Base-by-base conservation (phyloP, 805 yeast genomes). In the Candida bentonensis region DNA sequence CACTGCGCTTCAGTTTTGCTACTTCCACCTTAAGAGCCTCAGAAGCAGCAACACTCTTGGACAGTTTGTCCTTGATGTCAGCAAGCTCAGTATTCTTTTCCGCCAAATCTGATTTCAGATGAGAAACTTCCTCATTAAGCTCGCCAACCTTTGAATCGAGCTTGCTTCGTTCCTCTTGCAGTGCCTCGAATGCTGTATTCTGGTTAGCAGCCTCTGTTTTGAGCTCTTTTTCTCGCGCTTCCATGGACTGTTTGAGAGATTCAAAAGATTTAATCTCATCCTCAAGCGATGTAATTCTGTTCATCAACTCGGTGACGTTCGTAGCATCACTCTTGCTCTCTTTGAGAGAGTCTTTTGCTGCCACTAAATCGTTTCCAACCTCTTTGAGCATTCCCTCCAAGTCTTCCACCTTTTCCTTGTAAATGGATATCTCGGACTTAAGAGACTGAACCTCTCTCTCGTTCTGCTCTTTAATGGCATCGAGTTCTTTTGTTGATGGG, bases 291-390 rank as follows among this genome's bases (percentile, higher is more conserved):
- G 46, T 48, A 11, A 48, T 47, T 11, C 39, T 46, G 23, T 43
- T 44, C 41, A 26, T 44, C 46, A 45, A 41, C 40, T 43, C 48
- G 26, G 21, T 44, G 21, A 41, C 49, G 17, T 47, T 43, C 34
- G 26, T 45, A 23, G 39, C 50, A 42, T 23, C 36, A 34, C 27
- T 41, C 9, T 15, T n/a, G 28, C 15, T 11, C 3, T 54, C 58
- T 51, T 80, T 79, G 20, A 78, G 43, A 44, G 74, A 63, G 40
- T 81, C 85, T 50, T 73, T 76, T 0, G 86, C 75, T 3, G 73
- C 71, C 1, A 87, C 94, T 4, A 87, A 66, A 42, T 85, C 94
- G 53, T 82, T 74, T 1, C 96, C 96, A 22, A 87, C 69, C 46
- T 74, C 77, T 49, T 72, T 72, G 44, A 88, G 59, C 84, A 81